These are phyloP conservation scores for Serendipita sp. DNA, from an alignment of 768 basidiomycete species.

Conservation along the genomic window DNA sequence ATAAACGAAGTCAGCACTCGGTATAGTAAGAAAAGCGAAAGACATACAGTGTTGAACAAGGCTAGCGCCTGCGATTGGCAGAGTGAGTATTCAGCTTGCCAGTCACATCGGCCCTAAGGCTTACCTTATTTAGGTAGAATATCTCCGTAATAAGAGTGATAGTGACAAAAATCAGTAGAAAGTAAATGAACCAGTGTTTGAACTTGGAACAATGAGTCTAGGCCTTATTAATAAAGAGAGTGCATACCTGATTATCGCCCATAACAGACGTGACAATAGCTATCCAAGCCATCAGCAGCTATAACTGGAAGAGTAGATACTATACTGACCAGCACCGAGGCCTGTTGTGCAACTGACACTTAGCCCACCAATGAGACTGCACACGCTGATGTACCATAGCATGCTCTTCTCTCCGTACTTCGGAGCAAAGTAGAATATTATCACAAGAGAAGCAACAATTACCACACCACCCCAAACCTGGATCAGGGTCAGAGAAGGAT, in stretches of 20 bases:
- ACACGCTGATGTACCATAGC: conserved; percentile 90
- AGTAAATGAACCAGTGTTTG: conserved; percentile 78
- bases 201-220: conserved; percentile 35
- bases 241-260: conserved; percentile 60
- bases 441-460: conserved; percentile 46
- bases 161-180: conserved; percentile 35
- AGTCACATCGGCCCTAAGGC: conserved; percentile 62
- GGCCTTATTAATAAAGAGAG: not conserved
- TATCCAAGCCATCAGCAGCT: not conserved
- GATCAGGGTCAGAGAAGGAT: conserved; percentile 13
- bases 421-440: conserved; percentile 72
- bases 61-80: conserved; percentile 4
- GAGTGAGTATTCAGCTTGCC: not conserved
- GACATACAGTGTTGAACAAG: conserved; percentile 33
- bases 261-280: conserved; percentile 68
- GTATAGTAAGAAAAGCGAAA: not conserved
- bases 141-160: conserved; percentile 80
- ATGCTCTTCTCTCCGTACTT: conserved; percentile 78
- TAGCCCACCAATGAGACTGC: conserved; percentile 92
- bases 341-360: conserved; percentile 91
- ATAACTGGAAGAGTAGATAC: not conserved
- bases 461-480: conserved; percentile 39
- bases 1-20: not conserved
- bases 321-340: conserved; percentile 40
- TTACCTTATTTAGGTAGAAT: conserved; percentile 91